These are phyloP conservation scores for Wallacemonas rigidus DNA, from an alignment of 208 protist species.

Conservation along the genomic window DNA sequence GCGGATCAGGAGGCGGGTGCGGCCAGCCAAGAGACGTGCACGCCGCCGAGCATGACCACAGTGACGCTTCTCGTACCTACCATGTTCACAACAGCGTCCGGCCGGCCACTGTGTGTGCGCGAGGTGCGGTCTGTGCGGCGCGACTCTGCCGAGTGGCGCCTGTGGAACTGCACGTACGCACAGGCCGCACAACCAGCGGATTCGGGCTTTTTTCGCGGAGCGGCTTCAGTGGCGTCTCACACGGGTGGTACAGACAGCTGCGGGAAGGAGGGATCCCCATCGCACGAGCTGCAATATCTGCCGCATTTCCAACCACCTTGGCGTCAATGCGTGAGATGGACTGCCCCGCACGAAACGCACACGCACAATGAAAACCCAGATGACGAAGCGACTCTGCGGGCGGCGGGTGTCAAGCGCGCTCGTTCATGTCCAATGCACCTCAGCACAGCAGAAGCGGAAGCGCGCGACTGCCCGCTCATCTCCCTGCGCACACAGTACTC, in stretches of 20 bases:
- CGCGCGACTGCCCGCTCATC: background rate
- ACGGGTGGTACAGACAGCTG: too few species aligned
- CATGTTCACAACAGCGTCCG: conserved; percentile 62
- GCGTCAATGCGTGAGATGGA: background rate
- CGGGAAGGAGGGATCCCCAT: too few species aligned
- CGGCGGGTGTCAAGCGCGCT: background rate
- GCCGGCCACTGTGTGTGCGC: conserved; percentile 57
- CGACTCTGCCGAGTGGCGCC: conserved; percentile 44
- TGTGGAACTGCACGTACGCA: conserved; percentile 5
- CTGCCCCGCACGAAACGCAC: background rate
- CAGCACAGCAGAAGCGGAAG: too few species aligned
- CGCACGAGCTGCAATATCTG: background rate
- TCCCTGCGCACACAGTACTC: conserved; percentile 9
- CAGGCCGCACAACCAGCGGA: background rate
- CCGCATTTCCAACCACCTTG: conserved; percentile 15
- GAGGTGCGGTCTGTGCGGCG: conserved; percentile 35
- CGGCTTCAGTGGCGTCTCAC: too few species aligned
- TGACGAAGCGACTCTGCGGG: background rate
- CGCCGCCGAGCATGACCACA: background rate
- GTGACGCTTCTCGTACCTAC: conserved; percentile 45
- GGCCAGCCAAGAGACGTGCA: too few species aligned
- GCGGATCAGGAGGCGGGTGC: too few species aligned
- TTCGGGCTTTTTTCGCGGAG: background rate
- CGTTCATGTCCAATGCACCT: background rate
- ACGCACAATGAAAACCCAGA: background rate